Conservation (phyloP, 2,329 filamentous ascomycete species). For the Cercospora sp. region DNA sequence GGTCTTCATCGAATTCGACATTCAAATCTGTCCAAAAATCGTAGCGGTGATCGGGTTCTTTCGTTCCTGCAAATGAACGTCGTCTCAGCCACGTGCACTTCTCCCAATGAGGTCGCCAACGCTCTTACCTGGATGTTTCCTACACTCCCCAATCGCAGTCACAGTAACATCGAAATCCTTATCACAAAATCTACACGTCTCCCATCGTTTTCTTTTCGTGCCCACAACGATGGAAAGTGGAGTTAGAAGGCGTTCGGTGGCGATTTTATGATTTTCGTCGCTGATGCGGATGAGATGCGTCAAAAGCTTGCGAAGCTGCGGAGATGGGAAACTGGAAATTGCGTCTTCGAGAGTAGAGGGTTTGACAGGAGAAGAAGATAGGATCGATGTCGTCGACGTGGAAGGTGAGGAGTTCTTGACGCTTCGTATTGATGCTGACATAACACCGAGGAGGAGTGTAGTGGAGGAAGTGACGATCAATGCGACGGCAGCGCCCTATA, state of each 20-base stretch:
- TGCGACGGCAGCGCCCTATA: not conserved
- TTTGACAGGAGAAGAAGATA: not conserved
- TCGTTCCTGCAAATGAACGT: no score
- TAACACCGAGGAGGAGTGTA: not conserved
- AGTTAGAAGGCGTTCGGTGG: not conserved
- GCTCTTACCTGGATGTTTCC: not conserved
- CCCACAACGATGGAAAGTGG: not conserved
- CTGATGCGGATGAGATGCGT: not conserved
- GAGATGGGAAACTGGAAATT: not conserved
- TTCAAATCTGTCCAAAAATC: constrained; percentile 10
- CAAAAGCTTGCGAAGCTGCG: not conserved
- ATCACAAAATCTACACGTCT: not conserved
- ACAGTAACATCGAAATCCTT: constrained; percentile 1
- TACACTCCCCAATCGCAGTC: not conserved
- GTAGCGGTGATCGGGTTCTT: constrained; percentile 5
- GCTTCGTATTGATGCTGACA: not conserved
- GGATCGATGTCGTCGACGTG: not conserved
- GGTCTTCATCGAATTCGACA: not conserved
- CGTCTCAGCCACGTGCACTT: no score
- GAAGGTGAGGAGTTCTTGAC: not conserved
- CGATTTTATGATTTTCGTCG: not conserved
- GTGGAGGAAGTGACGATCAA: not conserved
- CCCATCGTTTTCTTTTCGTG: constrained; percentile 9
- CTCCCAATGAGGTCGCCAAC: no score
- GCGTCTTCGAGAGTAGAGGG: not conserved